These are phyloP conservation scores for Fabrea salina DNA, from an alignment of 169 alveolate species.

Conservation along the genomic window DNA sequence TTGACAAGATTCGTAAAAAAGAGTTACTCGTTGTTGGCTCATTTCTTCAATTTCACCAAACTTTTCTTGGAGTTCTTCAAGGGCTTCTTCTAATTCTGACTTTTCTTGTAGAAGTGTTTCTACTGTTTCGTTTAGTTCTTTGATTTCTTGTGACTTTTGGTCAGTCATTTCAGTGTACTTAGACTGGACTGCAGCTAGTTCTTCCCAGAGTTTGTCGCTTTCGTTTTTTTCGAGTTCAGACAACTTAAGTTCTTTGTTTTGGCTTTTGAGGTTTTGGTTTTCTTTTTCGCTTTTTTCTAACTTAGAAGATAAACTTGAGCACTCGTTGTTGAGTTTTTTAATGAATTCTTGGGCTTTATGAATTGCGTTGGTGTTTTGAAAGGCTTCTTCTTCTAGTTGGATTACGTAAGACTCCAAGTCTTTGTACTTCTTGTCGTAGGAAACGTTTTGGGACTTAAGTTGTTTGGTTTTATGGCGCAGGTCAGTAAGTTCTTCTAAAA, in stretches of 20 bases:
- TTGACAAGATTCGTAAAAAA: not conserved
- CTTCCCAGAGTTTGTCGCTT: constrained; percentile 30
- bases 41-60: constrained; percentile 18
- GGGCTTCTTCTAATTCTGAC: not conserved
- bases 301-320: not conserved
- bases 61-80: constrained; percentile 29
- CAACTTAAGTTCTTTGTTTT: not conserved
- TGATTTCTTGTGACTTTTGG: not conserved
- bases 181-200: not conserved
- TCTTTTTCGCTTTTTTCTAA: not conserved
- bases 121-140: not conserved
- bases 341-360: constrained; percentile 29
- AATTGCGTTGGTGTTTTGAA: not conserved
- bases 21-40: not conserved
- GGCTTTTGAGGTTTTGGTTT: not conserved
- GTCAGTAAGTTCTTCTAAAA: too few species aligned
- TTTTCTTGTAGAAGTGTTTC: not conserved
- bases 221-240: constrained; percentile 3
- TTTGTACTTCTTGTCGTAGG: too few species aligned
- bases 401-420: too few species aligned
- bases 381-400: not conserved
- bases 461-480: too few species aligned
- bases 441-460: too few species aligned
- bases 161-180: not conserved
- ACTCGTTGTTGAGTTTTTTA: constrained; percentile 30